Percentiles rank a stretch among this genome's conserved stretches.
Evolutionary conservation across 176 grass and related monocot species (phyloP).

Genomic region (Pontederia crassipes): DNA sequence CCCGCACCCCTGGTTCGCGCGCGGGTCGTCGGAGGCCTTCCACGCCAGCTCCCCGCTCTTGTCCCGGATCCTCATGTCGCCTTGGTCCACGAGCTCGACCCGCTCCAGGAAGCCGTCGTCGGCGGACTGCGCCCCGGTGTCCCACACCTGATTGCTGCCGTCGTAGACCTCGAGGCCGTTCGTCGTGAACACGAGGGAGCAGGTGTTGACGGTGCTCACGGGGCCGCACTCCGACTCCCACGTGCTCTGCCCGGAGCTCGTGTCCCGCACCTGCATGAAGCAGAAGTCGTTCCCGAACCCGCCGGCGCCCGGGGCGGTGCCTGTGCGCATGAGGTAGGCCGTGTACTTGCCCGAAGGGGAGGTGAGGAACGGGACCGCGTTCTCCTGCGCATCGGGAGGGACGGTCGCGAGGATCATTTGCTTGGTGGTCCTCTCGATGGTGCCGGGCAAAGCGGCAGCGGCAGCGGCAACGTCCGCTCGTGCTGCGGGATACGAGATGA

Average conservation of each 20-base stretch:
- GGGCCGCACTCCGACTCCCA: constrained; percentile 83
- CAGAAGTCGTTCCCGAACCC: constrained; percentile 80
- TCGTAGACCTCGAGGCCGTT: constrained; percentile 82
- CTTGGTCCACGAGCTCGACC: constrained; percentile 71
- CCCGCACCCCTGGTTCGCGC: constrained; percentile 50
- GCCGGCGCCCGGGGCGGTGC: constrained; percentile 47
- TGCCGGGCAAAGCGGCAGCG: constrained; percentile 16
- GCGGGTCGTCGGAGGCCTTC: constrained; percentile 58
- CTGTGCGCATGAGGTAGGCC: constrained; percentile 46
- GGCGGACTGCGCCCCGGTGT: constrained; percentile 37
- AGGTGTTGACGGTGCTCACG: constrained; percentile 65
- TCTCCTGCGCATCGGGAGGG: constrained; percentile 25
- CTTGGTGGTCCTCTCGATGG: constrained; percentile 48
- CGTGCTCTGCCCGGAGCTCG: constrained; percentile 27
- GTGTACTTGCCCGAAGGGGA: constrained; percentile 57
- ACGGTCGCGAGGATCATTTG: constrained; percentile 67
- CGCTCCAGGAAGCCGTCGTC: constrained; percentile 50
- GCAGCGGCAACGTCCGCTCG: constrained; percentile 2
- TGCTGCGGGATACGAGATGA: constrained; percentile 1
- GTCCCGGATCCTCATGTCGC: constrained; percentile 85
- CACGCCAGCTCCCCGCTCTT: constrained; percentile 75
- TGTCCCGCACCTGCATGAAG: constrained; percentile 50
- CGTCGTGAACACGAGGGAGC: constrained; percentile 56
- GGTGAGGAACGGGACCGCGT: constrained; percentile 42
- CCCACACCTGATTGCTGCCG: constrained; percentile 52